Evolutionary conservation across 495 filamentous ascomycete genomes (phyloP).

Genomic region (Entonaema liquescens): DNA sequence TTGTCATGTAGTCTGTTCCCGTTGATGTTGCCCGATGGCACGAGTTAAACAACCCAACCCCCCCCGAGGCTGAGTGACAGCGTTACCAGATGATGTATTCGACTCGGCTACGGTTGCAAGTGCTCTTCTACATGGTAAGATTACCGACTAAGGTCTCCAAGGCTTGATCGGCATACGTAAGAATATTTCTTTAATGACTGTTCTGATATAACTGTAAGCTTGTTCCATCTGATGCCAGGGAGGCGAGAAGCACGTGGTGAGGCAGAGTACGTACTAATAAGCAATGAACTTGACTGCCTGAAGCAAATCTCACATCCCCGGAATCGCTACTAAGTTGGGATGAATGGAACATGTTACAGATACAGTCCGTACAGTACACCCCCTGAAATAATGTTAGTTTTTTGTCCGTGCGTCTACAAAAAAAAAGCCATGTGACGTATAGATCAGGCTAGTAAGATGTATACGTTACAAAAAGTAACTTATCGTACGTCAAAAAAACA

Average conservation of each 20-base stretch:
- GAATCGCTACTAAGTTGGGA: constrained; percentile 7
- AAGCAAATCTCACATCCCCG: constrained; percentile 15
- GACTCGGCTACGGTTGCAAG: constrained; percentile 21
- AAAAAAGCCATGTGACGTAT: no score
- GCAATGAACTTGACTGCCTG: constrained; percentile 15
- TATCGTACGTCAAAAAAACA: no score
- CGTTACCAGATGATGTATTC: constrained; percentile 31
- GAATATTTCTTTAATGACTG: constrained; percentile 35
- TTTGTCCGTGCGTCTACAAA: no score
- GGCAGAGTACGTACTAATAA: constrained; percentile 2
- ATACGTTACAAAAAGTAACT: no score
- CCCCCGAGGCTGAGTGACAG: constrained; percentile 6
- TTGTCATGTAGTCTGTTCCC: constrained; percentile 13
- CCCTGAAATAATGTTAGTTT: no score
- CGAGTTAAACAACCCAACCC: constrained; percentile 22
- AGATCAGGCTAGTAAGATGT: no score
- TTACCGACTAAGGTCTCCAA: constrained; percentile 23
- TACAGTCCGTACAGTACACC: background rate
- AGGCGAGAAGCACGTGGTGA: constrained; percentile 30
- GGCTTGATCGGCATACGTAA: constrained; percentile 28
- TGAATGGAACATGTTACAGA: background rate
- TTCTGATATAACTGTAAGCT: constrained; percentile 32
- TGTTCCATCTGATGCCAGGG: constrained; percentile 20
- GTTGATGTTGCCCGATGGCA: constrained; percentile 25
- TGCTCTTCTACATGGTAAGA: constrained; percentile 11